phyloP scores from a whole-genome alignment of 2,329 filamentous ascomycete genomes.

The Penicillium sp. region DNA sequence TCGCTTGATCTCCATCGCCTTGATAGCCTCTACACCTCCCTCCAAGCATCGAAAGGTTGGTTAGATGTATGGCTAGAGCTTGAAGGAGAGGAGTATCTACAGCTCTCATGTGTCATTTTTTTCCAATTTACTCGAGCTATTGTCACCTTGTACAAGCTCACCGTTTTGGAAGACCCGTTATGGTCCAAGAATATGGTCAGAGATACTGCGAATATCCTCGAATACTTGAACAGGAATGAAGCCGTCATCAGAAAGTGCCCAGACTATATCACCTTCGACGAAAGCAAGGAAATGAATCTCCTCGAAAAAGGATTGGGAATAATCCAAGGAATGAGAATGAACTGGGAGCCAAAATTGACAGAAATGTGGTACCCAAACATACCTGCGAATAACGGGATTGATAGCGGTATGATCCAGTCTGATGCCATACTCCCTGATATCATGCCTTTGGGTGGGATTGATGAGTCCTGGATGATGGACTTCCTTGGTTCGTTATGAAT shows the following conservation, averaged over 20 bases:
- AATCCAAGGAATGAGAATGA: slow-evolving; percentile 14
- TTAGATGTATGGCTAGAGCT: slow-evolving; percentile 20
- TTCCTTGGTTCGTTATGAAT: slow-evolving; percentile 20
- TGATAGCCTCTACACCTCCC: slow-evolving; percentile 21
- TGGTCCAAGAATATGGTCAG: slow-evolving; percentile 28
- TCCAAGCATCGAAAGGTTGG: slow-evolving; percentile 24
- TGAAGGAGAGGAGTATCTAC: slow-evolving; percentile 11
- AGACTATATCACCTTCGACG: not conserved
- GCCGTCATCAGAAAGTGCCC: slow-evolving; percentile 14
- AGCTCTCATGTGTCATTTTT: slow-evolving; percentile 22
- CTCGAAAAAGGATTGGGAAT: slow-evolving; percentile 22
- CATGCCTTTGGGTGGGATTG: slow-evolving; percentile 16
- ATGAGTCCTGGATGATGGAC: slow-evolving; percentile 26
- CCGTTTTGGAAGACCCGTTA: slow-evolving; percentile 25
- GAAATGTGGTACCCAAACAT: slow-evolving; percentile 19
- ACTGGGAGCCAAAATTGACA: slow-evolving; percentile 24
- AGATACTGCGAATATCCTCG: slow-evolving; percentile 25
- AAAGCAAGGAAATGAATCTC: slow-evolving; percentile 12
- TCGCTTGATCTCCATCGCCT: slow-evolving; percentile 22
- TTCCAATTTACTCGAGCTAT: slow-evolving; percentile 25
- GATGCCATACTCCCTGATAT: slow-evolving; percentile 9
- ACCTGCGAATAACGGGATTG: slow-evolving; percentile 1
- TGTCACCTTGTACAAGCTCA: slow-evolving; percentile 23
- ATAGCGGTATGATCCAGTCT: slow-evolving; percentile 1
- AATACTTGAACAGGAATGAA: slow-evolving; percentile 19